phyloP scores from a whole-genome alignment of 2,329 filamentous ascomycete species.

The Penicillium sp. region DNA sequence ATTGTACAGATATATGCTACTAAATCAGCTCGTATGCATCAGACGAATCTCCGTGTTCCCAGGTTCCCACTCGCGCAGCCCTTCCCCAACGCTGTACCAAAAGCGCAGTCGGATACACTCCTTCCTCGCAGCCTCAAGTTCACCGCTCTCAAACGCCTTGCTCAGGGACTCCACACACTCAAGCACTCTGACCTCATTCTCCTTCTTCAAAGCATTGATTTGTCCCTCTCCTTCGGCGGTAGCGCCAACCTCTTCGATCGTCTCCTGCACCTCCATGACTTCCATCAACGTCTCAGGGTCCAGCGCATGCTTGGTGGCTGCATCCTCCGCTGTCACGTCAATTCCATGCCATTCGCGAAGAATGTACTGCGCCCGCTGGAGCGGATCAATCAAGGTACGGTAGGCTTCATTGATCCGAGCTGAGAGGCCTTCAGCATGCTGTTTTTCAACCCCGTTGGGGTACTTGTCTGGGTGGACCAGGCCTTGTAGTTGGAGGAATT shows the following conservation, averaged over 20 bases:
- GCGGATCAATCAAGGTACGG: conserved; percentile 75
- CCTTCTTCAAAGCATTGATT: conserved; percentile 65
- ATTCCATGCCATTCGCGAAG: conserved; percentile 66
- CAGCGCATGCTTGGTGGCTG: conserved; percentile 67
- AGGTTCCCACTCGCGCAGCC: conserved; percentile 79
- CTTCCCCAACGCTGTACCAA: conserved; percentile 85
- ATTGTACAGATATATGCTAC: not conserved
- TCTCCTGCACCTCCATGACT: conserved; percentile 77
- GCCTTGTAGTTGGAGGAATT: conserved; percentile 82
- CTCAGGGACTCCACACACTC: conserved; percentile 65
- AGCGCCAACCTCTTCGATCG: conserved; percentile 63
- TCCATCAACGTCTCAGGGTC: conserved; percentile 77
- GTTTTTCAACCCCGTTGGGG: conserved; percentile 48
- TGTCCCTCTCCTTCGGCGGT: conserved; percentile 54
- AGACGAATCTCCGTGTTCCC: conserved; percentile 63
- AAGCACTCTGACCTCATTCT: conserved; percentile 69
- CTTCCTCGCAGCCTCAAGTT: conserved; percentile 65
- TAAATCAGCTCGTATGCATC: conserved; percentile 50
- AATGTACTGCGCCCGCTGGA: conserved; percentile 85
- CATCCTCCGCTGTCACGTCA: conserved; percentile 74
- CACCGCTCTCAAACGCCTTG: conserved; percentile 64
- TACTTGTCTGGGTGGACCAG: conserved; percentile 53
- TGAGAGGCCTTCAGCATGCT: conserved; percentile 73
- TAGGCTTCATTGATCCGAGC: conserved; percentile 89
- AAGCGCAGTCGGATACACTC: conserved; percentile 82